phyloP scores from a whole-genome alignment of 1,139 yeast species.

The Williopsis jadinii region DNA sequence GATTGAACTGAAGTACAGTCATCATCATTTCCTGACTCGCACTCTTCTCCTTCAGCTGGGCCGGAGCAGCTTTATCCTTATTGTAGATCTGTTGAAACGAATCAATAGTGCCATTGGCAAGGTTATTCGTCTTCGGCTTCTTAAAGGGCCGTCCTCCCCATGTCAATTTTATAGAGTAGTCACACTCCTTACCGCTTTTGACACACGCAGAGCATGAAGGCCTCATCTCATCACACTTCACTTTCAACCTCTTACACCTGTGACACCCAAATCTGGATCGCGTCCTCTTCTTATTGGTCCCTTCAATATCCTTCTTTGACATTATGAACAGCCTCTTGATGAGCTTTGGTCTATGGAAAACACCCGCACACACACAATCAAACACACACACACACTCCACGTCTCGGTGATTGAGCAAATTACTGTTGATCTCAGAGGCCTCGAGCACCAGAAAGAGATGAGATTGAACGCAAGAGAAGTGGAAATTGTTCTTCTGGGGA shows the following conservation, averaged over 20 bases:
- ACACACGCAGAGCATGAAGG: slow-evolving; percentile 60
- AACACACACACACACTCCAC: too few relatives aligned
- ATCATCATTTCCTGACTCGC: not conserved
- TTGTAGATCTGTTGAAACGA: slow-evolving; percentile 15
- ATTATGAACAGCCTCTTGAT: too few relatives aligned
- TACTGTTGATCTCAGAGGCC: too few relatives aligned
- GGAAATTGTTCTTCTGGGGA: too few relatives aligned
- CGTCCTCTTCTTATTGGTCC: slow-evolving; percentile 19
- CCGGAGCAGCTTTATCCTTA: not conserved
- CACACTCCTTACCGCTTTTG: slow-evolving; percentile 44
- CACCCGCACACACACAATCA: too few relatives aligned
- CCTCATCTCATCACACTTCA: slow-evolving; percentile 66
- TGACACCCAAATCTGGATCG: slow-evolving; percentile 54
- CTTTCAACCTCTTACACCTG: slow-evolving; percentile 58
- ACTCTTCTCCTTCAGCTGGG: not conserved
- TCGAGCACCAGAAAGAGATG: too few relatives aligned
- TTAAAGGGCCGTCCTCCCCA: slow-evolving; percentile 78
- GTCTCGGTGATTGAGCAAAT: too few relatives aligned
- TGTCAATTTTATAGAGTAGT: slow-evolving; percentile 54
- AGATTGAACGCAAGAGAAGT: too few relatives aligned
- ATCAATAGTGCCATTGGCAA: slow-evolving; percentile 13
- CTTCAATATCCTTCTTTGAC: not conserved
- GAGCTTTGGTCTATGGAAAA: too few relatives aligned
- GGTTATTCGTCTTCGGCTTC: slow-evolving; percentile 25
- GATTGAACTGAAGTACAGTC: not conserved